Conservation (phyloP, 768 basidiomycete species). For the Dentipellis fragilis region DNA sequence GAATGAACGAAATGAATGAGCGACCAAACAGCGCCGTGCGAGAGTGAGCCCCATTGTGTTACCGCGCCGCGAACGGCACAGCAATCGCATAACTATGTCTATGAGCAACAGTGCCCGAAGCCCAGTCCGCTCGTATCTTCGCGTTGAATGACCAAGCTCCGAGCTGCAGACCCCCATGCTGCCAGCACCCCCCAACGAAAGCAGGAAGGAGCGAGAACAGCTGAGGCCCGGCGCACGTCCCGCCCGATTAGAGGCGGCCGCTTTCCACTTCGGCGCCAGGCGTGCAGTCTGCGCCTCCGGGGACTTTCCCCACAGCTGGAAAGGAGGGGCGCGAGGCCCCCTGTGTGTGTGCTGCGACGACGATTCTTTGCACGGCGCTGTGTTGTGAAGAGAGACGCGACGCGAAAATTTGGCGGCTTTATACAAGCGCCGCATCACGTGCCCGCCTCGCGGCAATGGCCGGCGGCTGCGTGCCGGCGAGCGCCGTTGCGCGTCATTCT, state of each 20-base stretch:
- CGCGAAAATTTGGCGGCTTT: background rate
- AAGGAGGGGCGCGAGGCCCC: constrained; percentile 34
- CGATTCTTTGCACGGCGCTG: constrained; percentile 69
- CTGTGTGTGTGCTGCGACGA: constrained; percentile 77
- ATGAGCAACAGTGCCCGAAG: constrained; percentile 63
- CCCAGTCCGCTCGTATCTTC: constrained; percentile 67
- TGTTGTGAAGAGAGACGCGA: background rate
- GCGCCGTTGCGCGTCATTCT: no score
- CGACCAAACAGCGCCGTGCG: constrained; percentile 37
- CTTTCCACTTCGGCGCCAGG: constrained; percentile 42
- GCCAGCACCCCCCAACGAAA: constrained; percentile 10
- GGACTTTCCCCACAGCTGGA: constrained; percentile 88
- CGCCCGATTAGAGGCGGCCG: constrained; percentile 58
- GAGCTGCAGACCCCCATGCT: constrained; percentile 20
- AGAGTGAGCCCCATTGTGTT: constrained; percentile 95
- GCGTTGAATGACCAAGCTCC: constrained; percentile 29
- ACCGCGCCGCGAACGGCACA: constrained; percentile 33
- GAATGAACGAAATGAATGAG: background rate
- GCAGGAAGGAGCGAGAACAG: background rate
- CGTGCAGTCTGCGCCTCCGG: constrained; percentile 70
- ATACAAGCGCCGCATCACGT: background rate
- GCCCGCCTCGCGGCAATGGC: background rate
- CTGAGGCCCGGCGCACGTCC: constrained; percentile 22
- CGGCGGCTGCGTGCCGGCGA: no score
- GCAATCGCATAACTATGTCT: constrained; percentile 85